Evolutionary conservation across 192 early-diverging fungal species (phyloP).

Genomic region (Glomus cerebriforme): DNA sequence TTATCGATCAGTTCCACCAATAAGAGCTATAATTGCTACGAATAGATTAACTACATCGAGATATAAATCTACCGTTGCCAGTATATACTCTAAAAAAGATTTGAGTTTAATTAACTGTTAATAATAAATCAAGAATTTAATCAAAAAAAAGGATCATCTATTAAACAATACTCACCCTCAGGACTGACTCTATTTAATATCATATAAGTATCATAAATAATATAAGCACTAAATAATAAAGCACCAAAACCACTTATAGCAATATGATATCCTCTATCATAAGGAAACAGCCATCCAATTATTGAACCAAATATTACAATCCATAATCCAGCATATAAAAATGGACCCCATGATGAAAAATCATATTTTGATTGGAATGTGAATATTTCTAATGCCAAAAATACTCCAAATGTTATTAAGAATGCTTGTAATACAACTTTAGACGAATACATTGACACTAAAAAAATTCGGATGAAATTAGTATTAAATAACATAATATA

Average conservation of each 20-base stretch:
- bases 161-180: conserved; percentile 15
- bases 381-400: conserved; percentile 6
- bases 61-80: conserved; percentile 29
- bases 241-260: conserved; percentile 5
- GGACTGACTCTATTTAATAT: conserved; percentile 24
- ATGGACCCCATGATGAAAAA: conserved; percentile 27
- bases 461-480: neutral
- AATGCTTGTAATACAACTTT: conserved; percentile 22
- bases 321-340: conserved; percentile 26
- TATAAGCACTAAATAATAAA: conserved; percentile 18
- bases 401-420: conserved; percentile 26
- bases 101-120: neutral
- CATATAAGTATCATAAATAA: conserved; percentile 32
- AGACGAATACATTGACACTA: conserved; percentile 14
- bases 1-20: neutral
- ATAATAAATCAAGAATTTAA: neutral
- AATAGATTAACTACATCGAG: conserved; percentile 27
- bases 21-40: conserved; percentile 14
- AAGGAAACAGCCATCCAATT: conserved; percentile 28
- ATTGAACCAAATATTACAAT: conserved; percentile 25
- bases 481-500: neutral
- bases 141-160: neutral
- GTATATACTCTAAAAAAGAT: conserved; percentile 17
- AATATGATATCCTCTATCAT: conserved; percentile 15
- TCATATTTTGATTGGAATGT: conserved; percentile 26